Conservation (phyloP, 2,329 filamentous ascomycete genomes). For the Aspergillus candidus region DNA sequence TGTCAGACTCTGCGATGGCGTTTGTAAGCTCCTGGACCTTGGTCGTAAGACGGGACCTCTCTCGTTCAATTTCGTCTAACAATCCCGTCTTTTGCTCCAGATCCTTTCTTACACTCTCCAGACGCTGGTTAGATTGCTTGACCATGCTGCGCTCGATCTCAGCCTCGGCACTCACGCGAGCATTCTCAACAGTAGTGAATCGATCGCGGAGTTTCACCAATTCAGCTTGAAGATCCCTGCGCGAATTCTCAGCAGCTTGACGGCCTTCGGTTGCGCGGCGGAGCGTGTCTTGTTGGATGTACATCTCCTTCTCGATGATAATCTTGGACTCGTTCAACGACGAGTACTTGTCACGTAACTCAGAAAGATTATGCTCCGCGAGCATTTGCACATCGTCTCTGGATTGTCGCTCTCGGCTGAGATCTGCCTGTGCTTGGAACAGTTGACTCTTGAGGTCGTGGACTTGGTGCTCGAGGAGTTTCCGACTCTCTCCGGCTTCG, state of each 20-base stretch:
- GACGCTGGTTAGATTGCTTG: constrained; percentile 70
- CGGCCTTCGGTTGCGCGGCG: constrained; percentile 79
- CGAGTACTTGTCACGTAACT: constrained; percentile 78
- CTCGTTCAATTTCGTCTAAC: constrained; percentile 70
- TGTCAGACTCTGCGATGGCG: constrained; percentile 80
- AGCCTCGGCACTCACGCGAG: constrained; percentile 73
- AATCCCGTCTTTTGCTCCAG: constrained; percentile 72
- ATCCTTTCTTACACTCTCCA: constrained; percentile 69
- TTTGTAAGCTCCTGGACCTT: constrained; percentile 83
- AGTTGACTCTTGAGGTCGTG: constrained; percentile 80
- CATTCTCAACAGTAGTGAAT: constrained; percentile 79
- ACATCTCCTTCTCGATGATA: constrained; percentile 95
- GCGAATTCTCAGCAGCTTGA: constrained; percentile 72
- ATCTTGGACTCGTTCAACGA: constrained; percentile 90
- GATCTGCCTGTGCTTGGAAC: constrained; percentile 76
- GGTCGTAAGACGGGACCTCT: constrained; percentile 67
- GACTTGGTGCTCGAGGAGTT: constrained; percentile 79
- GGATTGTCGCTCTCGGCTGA: constrained; percentile 87
- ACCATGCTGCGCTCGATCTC: constrained; percentile 74
- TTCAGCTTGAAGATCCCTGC: constrained; percentile 82
- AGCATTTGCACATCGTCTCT: constrained; percentile 89
- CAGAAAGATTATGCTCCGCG: constrained; percentile 77
- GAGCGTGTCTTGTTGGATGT: constrained; percentile 86
- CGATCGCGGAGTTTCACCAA: constrained; percentile 75
- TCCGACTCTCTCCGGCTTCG: constrained; percentile 72